Evolutionary conservation across 2,329 filamentous ascomycete species (phyloP).

Genomic region (Calycina marina): DNA sequence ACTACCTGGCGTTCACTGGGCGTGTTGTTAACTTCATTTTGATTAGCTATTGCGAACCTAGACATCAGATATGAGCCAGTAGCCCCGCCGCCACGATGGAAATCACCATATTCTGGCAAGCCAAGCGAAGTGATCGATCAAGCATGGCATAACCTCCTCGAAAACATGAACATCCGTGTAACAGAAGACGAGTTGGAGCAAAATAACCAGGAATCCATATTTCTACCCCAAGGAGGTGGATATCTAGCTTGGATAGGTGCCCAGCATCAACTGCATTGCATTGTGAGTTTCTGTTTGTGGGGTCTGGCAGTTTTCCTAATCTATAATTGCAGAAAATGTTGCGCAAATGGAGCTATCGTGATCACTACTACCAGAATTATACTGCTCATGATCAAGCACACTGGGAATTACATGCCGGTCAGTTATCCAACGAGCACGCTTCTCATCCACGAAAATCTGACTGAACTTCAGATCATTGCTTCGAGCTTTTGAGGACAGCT

Average conservation of each 20-base stretch:
- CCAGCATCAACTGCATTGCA: neutral
- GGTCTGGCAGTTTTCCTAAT: neutral
- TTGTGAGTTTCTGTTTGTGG: neutral
- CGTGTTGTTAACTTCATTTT: no score
- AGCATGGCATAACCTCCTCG: conserved; percentile 6
- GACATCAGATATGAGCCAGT: no score
- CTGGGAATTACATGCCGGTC: neutral
- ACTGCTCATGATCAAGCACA: neutral
- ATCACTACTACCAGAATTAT: neutral
- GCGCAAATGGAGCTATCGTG: neutral
- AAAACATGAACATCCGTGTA: conserved; percentile 4
- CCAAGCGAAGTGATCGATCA: conserved; percentile 2
- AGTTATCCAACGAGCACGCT: neutral
- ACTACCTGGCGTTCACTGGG: no score
- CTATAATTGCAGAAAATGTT: neutral
- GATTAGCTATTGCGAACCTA: no score
- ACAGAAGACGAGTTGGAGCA: conserved; percentile 1
- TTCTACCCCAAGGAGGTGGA: conserved; percentile 2
- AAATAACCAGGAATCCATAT: conserved; percentile 1
- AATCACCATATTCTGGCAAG: conserved; percentile 3
- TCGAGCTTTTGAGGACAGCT: neutral
- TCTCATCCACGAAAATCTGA: neutral
- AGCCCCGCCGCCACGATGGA: no score
- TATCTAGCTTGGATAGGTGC: neutral
- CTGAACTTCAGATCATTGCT: neutral